Percentiles rank a stretch among this genome's conserved stretches.
Evolutionary conservation across 768 basidiomycete species (phyloP).

Genomic region (Termitomyces bulborhizus): DNA sequence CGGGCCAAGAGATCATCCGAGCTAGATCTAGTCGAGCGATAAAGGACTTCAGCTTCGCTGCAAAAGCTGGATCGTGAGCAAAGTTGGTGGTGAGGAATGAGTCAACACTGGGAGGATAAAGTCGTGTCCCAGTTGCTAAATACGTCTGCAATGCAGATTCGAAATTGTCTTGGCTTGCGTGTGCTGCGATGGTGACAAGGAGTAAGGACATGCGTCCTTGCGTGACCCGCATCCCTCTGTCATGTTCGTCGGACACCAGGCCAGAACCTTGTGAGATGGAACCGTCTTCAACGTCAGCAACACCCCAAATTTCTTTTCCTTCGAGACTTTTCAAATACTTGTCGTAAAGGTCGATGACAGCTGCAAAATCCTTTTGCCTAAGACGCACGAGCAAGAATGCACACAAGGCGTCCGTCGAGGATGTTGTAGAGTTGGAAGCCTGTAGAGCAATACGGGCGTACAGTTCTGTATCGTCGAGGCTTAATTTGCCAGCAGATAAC

Average conservation of each 20-base stretch:
- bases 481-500: constrained; percentile 19
- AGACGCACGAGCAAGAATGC: constrained; percentile 45
- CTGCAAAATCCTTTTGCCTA: constrained; percentile 29
- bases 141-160: constrained; percentile 42
- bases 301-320: constrained; percentile 17
- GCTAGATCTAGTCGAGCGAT: constrained; percentile 44
- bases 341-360: constrained; percentile 39
- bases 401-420: constrained; percentile 41
- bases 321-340: constrained; percentile 24
- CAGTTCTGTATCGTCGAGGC: constrained; percentile 20
- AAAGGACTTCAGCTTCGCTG: constrained; percentile 37
- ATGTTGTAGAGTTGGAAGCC: constrained; percentile 29
- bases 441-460: constrained; percentile 45
- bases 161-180: constrained; percentile 56
- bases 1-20: constrained; percentile 43
- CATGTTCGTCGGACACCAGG: constrained; percentile 16
- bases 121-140: constrained; percentile 29
- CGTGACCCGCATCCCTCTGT: constrained; percentile 10
- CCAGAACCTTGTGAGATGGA: constrained; percentile 3
- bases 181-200: constrained; percentile 51
- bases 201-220: constrained; percentile 35
- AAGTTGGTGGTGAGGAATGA: constrained; percentile 34
- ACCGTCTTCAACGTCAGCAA: constrained; percentile 10
- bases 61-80: constrained; percentile 26
- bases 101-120: constrained; percentile 27